Percentiles rank a stretch among this genome's conserved stretches.
These are phyloP conservation scores for Breviolum minutum DNA, from an alignment of 73 alveolate genomes.

Conservation along the genomic window DNA sequence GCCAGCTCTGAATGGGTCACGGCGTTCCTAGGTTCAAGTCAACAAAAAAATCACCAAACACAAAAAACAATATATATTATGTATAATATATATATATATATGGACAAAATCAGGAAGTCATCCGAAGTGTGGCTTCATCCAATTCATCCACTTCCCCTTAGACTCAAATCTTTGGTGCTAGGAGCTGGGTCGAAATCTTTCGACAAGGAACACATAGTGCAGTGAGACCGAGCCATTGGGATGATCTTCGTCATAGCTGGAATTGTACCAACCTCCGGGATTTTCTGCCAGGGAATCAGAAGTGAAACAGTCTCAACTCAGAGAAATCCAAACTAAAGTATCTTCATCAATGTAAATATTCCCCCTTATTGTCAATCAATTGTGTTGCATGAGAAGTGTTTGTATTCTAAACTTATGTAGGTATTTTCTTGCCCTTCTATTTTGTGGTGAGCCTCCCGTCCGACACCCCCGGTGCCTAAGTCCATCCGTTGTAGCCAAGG, in stretches of 20 bases:
- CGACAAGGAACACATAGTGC: conserved; percentile 60
- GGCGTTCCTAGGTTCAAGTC: conserved; percentile 38
- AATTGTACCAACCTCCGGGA: conserved; percentile 72
- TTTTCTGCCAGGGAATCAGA: not conserved
- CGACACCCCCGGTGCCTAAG: not conserved
- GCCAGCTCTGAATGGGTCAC: not conserved
- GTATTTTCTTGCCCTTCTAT: too few species aligned
- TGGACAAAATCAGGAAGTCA: not conserved
- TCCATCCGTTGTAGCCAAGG: conserved; percentile 79
- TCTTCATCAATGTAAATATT: too few species aligned
- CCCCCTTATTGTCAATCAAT: too few species aligned
- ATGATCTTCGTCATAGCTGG: conserved; percentile 49
- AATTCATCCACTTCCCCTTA: not conserved
- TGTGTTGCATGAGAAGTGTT: too few species aligned
- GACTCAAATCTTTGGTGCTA: not conserved
- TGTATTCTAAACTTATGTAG: too few species aligned
- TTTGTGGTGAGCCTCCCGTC: too few species aligned
- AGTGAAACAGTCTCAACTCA: not conserved
- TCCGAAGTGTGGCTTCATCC: not conserved
- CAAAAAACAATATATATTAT: not conserved
- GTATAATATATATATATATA: not conserved
- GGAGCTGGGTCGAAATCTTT: not conserved
- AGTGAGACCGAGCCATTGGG: conserved; percentile 66
- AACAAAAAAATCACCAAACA: not conserved
- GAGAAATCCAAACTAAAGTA: too few species aligned